These are phyloP conservation scores for Pisolithus marmoratus DNA, from an alignment of 768 basidiomycete genomes.

Conservation along the genomic window DNA sequence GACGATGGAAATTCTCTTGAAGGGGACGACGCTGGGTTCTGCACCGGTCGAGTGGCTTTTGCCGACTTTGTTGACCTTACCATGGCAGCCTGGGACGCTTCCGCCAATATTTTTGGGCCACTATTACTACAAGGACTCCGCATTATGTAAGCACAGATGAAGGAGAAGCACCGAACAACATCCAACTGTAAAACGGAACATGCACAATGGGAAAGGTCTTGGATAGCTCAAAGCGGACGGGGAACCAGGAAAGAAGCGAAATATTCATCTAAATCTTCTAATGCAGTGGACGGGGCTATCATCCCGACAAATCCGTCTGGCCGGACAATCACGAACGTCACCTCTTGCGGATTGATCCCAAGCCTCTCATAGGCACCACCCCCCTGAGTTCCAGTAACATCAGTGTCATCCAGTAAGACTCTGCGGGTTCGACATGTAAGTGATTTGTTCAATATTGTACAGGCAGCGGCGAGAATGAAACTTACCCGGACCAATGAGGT, in stretches of 20 bases:
- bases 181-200: too few relatives aligned
- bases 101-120: too few relatives aligned
- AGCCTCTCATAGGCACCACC: conserved; percentile 30
- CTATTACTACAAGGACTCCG: too few relatives aligned
- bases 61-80: too few relatives aligned
- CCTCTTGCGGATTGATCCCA: conserved; percentile 23
- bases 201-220: too few relatives aligned
- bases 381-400: conserved; percentile 24
- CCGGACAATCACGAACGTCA: conserved; percentile 33
- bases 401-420: conserved; percentile 32
- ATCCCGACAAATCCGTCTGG: conserved; percentile 38
- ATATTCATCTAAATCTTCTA: conserved; percentile 39
- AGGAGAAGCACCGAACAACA: too few relatives aligned
- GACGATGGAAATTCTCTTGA: too few relatives aligned
- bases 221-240: not conserved
- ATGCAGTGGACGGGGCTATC: conserved; percentile 23
- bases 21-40: too few relatives aligned
- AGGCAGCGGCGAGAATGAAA: conserved; percentile 2
- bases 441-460: not conserved
- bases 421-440: conserved; percentile 12
- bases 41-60: too few relatives aligned
- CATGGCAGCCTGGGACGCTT: too few relatives aligned
- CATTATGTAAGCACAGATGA: too few relatives aligned
- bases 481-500: too few relatives aligned
- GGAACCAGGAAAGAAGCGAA: conserved; percentile 41